Evolutionary conservation across 148 eudicot genomes (phyloP).

Genomic region (Amaranthus palmeri): DNA sequence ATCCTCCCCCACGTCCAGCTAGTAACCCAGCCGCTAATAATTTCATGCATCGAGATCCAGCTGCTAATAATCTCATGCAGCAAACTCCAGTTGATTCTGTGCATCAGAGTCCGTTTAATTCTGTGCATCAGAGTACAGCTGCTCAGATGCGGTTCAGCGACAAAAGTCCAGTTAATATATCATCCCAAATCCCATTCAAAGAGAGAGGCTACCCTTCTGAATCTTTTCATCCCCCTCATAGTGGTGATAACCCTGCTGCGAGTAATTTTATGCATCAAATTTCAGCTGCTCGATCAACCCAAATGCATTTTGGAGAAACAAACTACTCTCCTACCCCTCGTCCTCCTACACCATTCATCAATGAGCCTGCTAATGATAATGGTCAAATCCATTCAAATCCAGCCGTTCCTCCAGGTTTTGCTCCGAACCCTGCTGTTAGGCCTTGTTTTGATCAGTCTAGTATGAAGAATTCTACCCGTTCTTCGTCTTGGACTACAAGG

Average conservation of each 20-base stretch:
- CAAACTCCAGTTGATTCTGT: not conserved
- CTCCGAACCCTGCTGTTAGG: constrained; percentile 25
- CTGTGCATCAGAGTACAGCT: not conserved
- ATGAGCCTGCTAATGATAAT: not conserved
- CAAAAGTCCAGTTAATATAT: constrained; percentile 6
- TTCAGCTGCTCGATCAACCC: constrained; percentile 3
- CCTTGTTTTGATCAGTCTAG: constrained; percentile 24
- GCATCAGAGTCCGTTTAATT: not conserved
- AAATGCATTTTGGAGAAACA: constrained; percentile 3
- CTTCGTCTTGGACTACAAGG: constrained; percentile 26
- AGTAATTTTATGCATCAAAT: constrained; percentile 11
- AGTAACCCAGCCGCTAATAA: not conserved
- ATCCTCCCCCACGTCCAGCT: not conserved
- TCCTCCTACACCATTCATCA: constrained; percentile 8
- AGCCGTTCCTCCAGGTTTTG: constrained; percentile 19
- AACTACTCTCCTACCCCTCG: not conserved
- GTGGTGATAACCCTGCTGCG: constrained; percentile 1
- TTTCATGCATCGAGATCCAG: constrained; percentile 15
- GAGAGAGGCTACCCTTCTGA: constrained; percentile 5
- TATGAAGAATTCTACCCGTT: constrained; percentile 17
- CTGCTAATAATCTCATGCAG: not conserved
- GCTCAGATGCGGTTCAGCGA: not conserved
- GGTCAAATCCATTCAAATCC: constrained; percentile 1
- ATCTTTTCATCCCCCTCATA: constrained; percentile 16
- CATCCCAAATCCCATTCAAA: constrained; percentile 3